phyloP scores from a whole-genome alignment of 208 protist species.

The Acanthamoeba polyphaga region DNA sequence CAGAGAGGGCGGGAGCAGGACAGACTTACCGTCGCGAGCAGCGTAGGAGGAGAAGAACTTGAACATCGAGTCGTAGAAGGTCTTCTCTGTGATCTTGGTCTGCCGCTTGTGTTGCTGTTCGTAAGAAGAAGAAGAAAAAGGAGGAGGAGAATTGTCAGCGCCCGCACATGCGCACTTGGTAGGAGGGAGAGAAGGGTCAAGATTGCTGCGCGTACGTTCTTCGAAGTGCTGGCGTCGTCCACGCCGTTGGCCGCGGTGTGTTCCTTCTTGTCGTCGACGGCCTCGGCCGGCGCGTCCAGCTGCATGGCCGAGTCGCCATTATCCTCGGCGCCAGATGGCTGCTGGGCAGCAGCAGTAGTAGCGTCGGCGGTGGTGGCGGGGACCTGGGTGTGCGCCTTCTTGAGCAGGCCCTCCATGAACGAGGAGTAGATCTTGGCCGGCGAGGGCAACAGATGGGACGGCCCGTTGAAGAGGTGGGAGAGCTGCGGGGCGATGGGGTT shows the following conservation, averaged over 20 bases:
- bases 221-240: background rate
- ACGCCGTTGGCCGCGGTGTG: background rate
- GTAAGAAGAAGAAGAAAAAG: background rate
- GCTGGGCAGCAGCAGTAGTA: background rate
- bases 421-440: slow-evolving; percentile 32
- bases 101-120: slow-evolving; percentile 29
- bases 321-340: background rate
- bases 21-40: background rate
- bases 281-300: background rate
- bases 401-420: slow-evolving; percentile 67
- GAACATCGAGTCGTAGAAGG: slow-evolving; percentile 47
- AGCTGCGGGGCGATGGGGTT: slow-evolving; percentile 3
- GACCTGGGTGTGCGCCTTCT: slow-evolving; percentile 53
- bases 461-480: slow-evolving; percentile 48
- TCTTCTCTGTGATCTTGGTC: background rate
- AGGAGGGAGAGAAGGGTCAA: too few relatives aligned
- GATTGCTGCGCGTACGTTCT: background rate
- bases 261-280: background rate
- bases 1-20: too few relatives aligned
- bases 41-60: slow-evolving; percentile 58
- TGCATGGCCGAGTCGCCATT: background rate
- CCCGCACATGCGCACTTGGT: background rate
- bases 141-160: background rate
- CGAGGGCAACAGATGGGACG: slow-evolving; percentile 45
- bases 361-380: background rate